Percentiles rank a stretch among this genome's conserved stretches.
Evolutionary conservation across 1,284 basidiomycete genomes (phyloP).

Genomic region (Puccinia coronata): DNA sequence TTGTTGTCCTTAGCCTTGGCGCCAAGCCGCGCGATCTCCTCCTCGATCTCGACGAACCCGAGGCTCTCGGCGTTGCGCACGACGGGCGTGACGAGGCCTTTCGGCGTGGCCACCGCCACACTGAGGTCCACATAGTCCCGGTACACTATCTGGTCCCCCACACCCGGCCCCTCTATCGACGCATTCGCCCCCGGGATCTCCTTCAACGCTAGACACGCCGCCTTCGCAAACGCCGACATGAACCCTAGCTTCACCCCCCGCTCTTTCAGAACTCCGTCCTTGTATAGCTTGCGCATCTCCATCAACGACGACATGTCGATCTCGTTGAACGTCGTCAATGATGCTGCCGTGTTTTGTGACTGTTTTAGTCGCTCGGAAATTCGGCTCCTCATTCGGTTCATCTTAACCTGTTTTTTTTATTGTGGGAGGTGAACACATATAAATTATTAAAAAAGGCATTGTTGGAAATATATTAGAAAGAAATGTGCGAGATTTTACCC

Average conservation of each 20-base stretch:
- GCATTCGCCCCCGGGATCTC: conserved; percentile 96
- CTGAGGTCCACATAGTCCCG: conserved; percentile 67
- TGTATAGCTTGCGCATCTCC: conserved; percentile 91
- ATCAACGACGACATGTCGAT: conserved; percentile 97
- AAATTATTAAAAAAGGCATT: too few species aligned
- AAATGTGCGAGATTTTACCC: conserved; percentile 34
- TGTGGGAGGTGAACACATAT: too few species aligned
- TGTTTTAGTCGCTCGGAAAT: conserved; percentile 98
- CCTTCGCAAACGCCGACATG: conserved; percentile 96
- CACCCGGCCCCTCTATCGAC: conserved; percentile 70
- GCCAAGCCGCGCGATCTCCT: conserved; percentile 83
- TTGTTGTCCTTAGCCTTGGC: conserved; percentile 94
- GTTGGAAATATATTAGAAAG: too few species aligned
- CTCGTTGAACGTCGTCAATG: conserved; percentile 98
- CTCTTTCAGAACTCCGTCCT: conserved; percentile 87
- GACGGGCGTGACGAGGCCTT: conserved; percentile 93
- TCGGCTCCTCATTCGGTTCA: conserved; percentile 94
- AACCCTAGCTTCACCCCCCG: conserved; percentile 96
- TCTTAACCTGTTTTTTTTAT: conserved; percentile 95
- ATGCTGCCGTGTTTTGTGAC: conserved; percentile 95
- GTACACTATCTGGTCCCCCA: conserved; percentile 49
- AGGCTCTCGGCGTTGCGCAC: conserved; percentile 85
- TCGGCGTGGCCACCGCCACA: conserved; percentile 95
- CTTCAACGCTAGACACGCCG: conserved; percentile 78
- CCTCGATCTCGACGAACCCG: conserved; percentile 88